Percentiles rank a stretch among this genome's conserved stretches.
Evolutionary conservation across 2,329 filamentous ascomycete species (phyloP).

Genomic region (Fusarium anguioides): DNA sequence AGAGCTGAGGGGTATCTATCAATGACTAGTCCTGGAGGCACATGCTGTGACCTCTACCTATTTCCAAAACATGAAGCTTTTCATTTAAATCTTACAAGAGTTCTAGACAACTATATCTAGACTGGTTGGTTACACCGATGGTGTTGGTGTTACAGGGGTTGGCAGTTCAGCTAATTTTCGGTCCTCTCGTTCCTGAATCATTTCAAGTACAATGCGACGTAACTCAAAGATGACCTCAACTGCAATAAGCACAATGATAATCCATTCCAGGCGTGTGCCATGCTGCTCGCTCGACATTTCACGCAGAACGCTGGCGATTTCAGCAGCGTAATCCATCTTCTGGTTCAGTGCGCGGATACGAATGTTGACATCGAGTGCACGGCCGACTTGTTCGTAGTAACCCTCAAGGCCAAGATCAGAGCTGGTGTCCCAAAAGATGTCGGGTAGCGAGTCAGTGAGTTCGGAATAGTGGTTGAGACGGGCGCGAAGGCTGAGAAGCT

Average conservation of each 20-base stretch:
- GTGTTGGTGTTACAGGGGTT: neutral
- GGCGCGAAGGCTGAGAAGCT: slow-evolving; percentile 87
- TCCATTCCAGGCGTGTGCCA: slow-evolving; percentile 88
- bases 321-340: slow-evolving; percentile 97
- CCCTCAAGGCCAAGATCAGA: slow-evolving; percentile 91
- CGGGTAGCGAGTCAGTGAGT: slow-evolving; percentile 91
- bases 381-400: slow-evolving; percentile 94
- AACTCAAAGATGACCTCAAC: slow-evolving; percentile 93
- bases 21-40: slow-evolving; percentile 6
- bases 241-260: slow-evolving; percentile 92
- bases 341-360: slow-evolving; percentile 93
- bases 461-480: slow-evolving; percentile 98
- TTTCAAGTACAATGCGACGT: slow-evolving; percentile 76
- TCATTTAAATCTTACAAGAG: slow-evolving; percentile 22
- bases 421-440: slow-evolving; percentile 94
- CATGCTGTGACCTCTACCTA: neutral
- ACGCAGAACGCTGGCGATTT: slow-evolving; percentile 89
- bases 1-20: slow-evolving; percentile 45
- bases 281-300: slow-evolving; percentile 93
- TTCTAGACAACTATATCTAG: neutral
- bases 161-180: slow-evolving; percentile 43
- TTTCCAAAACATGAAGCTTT: slow-evolving; percentile 13
- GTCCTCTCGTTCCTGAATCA: slow-evolving; percentile 55
- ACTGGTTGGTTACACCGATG: neutral
- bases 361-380: slow-evolving; percentile 89